A percentile compares a stretch with the other conserved stretches of the same genome.
These are phyloP conservation scores for Penicillium fuscoglaucum DNA, from an alignment of 2,329 filamentous ascomycete species.

Conservation along the genomic window DNA sequence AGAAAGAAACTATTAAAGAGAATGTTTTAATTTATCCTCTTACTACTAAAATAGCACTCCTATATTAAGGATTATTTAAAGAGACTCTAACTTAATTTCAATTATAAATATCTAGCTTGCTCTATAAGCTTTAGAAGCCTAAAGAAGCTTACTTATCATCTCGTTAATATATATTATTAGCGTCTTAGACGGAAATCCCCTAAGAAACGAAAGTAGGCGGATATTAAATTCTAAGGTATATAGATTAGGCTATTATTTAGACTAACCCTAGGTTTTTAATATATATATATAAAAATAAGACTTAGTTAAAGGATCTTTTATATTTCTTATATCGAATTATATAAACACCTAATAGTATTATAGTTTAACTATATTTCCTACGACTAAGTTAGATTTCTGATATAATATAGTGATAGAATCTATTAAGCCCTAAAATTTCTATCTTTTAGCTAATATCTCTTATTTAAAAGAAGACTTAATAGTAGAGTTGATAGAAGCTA, in stretches of 20 bases:
- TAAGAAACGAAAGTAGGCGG: background rate
- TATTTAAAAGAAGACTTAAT: too few species aligned
- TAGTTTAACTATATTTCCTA: constrained; percentile 17
- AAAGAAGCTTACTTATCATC: constrained; percentile 5
- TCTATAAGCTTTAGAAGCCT: background rate
- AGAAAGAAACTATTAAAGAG: background rate
- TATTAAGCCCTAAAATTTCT: too few species aligned
- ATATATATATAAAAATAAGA: too few species aligned
- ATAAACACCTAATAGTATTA: too few species aligned
- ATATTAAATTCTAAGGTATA: background rate
- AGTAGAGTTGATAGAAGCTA: too few species aligned
- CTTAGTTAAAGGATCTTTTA: too few species aligned
- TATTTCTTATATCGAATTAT: too few species aligned
- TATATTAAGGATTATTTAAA: constrained; percentile 6
- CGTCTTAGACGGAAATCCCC: background rate
- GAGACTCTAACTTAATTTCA: background rate
- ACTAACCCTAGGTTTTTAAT: too few species aligned
- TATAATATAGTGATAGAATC: too few species aligned
- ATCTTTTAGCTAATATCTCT: too few species aligned
- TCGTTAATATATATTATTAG: background rate
- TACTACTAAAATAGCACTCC: constrained; percentile 1
- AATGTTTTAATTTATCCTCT: constrained; percentile 5
- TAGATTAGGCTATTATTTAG: too few species aligned
- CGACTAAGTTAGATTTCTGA: too few species aligned
- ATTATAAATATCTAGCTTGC: constrained; percentile 1